Evolutionary conservation across 768 basidiomycete species (phyloP).

Genomic region (Hygrophorus pudorinus): DNA sequence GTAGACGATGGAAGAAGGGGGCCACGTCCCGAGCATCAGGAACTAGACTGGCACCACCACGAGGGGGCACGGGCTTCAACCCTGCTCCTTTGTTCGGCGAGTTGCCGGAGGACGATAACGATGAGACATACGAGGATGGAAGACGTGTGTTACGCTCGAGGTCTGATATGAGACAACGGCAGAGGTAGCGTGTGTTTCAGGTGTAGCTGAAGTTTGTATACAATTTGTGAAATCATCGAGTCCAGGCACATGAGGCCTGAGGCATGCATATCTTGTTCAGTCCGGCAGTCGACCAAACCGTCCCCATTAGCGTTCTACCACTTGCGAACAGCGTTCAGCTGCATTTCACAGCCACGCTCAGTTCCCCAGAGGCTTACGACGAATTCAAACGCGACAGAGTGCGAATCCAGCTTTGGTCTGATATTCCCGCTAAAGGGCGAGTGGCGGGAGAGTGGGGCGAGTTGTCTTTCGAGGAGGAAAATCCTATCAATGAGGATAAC

Average conservation of each 20-base stretch:
- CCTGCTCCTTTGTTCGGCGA: too few relatives aligned
- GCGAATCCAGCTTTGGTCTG: constrained; percentile 35
- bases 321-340: constrained; percentile 14
- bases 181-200: too few relatives aligned
- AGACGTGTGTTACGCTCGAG: too few relatives aligned
- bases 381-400: constrained; percentile 20
- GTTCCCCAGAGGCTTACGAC: constrained; percentile 19
- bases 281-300: constrained; percentile 26
- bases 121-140: too few relatives aligned
- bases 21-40: constrained; percentile 14
- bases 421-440: constrained; percentile 17
- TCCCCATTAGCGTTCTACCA: constrained; percentile 17
- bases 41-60: neutral
- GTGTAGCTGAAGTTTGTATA: neutral
- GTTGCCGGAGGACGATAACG: too few relatives aligned
- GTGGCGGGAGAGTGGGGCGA: constrained; percentile 11
- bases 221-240: neutral
- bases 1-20: constrained; percentile 5
- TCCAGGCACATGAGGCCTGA: neutral
- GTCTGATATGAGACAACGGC: too few relatives aligned
- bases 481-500: neutral
- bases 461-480: neutral
- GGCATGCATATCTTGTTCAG: constrained; percentile 28
- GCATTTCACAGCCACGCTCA: constrained; percentile 28
- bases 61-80: too few relatives aligned